Base-by-base conservation (phyloP, 306 rosid species). In the Prunus dulcis region DNA sequence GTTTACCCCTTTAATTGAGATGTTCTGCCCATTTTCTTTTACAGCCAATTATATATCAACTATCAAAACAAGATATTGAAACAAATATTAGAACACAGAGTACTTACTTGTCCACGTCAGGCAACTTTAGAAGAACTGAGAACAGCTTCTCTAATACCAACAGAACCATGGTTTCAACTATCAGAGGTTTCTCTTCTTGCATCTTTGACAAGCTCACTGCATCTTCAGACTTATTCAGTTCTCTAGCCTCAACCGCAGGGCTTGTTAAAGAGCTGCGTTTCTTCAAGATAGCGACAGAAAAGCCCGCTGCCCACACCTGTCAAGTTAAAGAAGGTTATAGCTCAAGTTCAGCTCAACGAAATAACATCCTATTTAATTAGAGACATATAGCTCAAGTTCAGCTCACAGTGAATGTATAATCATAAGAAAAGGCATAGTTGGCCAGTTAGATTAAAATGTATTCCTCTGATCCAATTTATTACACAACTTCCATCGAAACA, bases 251-350 rank as follows among this genome's bases (percentile, higher is more conserved):
- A 23, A 47, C 67, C 14, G 32, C 53, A 3, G 84, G 45, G 65
- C 72, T 81, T 55, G 86, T 52, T 22, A 82, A 74, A 60, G 92
- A 86, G 83, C 82, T 90, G 14, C 64, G 82, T 55, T 92, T 95
- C 85, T 92, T 87, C 72, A 95, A 72, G 82, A 92, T 82, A 25
- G 97, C 98, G 0, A 91, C 84, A 71, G 89, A 81, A 78, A 95
- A 95, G 55, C 98, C 98, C 2, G 97, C 96, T 69, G 98, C 97
- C 97, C 96, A 95, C 68, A 95, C 97, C 98, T 95, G 82, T 41
- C 23, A 73, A 30, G 58, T 76, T 6, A 73, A 52, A 58, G 18
- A 60, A 66, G 38, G 27, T 71, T 11, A 60, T 34, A 34, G 41
- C 9, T 34, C 41, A 34, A 34, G 41, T 34, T 34, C 41, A 34